Percentiles rank a stretch among this genome's conserved stretches.
These are phyloP conservation scores for Brassica hybrid DNA, from an alignment of 441 rosid genomes.

Conservation along the genomic window DNA sequence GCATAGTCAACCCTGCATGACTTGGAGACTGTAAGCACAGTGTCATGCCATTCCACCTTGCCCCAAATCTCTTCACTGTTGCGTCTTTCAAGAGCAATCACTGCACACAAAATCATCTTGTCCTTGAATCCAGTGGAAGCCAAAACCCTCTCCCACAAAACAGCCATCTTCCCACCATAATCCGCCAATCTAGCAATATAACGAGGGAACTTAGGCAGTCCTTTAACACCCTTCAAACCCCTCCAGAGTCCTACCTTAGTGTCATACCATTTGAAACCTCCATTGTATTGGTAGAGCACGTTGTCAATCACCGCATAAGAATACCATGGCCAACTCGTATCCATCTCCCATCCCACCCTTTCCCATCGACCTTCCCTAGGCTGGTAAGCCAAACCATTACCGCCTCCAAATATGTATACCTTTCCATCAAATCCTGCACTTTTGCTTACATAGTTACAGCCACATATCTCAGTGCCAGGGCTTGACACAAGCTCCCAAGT, in stretches of 20 bases:
- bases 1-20: not conserved
- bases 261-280: constrained; percentile 10
- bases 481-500: constrained; percentile 15
- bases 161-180: constrained; percentile 23
- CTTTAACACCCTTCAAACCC: not conserved
- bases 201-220: not conserved
- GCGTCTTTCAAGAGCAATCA: constrained; percentile 16
- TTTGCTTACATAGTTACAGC: not conserved
- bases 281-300: not conserved
- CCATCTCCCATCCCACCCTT: constrained; percentile 1
- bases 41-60: constrained; percentile 25
- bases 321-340: not conserved
- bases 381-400: not conserved
- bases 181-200: not conserved
- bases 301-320: constrained; percentile 12
- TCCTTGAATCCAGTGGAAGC: not conserved
- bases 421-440: not conserved
- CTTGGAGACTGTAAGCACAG: constrained; percentile 6
- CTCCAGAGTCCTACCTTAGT: not conserved
- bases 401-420: not conserved
- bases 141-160: constrained; percentile 8
- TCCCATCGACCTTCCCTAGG: constrained; percentile 15
- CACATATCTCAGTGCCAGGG: not conserved
- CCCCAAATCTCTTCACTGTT: constrained; percentile 14
- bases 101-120: not conserved